Evolutionary conservation across 768 basidiomycete species (phyloP).

Genomic region (Hortiboletus flavorubellus): DNA sequence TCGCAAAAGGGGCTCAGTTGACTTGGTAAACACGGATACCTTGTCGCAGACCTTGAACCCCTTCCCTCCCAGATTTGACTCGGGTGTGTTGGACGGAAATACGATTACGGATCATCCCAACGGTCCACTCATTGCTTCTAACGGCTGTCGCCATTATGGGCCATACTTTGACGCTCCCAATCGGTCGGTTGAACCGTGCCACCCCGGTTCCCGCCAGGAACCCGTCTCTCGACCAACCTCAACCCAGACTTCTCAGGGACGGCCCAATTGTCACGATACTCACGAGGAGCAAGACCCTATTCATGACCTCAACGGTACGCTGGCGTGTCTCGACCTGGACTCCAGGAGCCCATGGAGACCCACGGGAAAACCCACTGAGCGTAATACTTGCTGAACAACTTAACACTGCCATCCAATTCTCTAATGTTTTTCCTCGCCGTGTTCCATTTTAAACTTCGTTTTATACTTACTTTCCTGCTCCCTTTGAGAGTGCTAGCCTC

Average conservation of each 20-base stretch:
- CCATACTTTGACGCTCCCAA: conserved; percentile 44
- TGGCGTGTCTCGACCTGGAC: conserved; percentile 72
- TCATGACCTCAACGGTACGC: conserved; percentile 70
- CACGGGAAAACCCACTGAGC: conserved; percentile 20
- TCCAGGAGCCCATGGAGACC: conserved; percentile 34
- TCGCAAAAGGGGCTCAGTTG: conserved; percentile 35
- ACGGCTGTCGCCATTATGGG: conserved; percentile 43
- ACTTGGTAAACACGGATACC: conserved; percentile 37
- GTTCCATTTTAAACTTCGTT: conserved; percentile 21
- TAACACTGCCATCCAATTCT: conserved; percentile 2
- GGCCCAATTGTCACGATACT: conserved; percentile 20
- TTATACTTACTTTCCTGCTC: conserved; percentile 15
- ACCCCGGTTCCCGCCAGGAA: conserved; percentile 42
- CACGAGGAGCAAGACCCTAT: conserved; percentile 49
- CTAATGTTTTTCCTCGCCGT: conserved; percentile 13
- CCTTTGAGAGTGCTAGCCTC: conserved; percentile 14
- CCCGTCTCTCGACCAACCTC: conserved; percentile 55
- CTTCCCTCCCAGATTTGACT: conserved; percentile 49
- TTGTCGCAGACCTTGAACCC: conserved; percentile 48
- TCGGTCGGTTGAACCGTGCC: conserved; percentile 38
- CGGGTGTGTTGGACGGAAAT: conserved; percentile 38
- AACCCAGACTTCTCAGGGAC: conserved; percentile 36
- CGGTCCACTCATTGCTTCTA: conserved; percentile 45
- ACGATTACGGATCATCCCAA: conserved; percentile 33
- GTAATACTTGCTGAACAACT: conserved; percentile 17